Conservation (phyloP, 2,329 filamentous ascomycete genomes). For the Fusarium brevicatenulatum region DNA sequence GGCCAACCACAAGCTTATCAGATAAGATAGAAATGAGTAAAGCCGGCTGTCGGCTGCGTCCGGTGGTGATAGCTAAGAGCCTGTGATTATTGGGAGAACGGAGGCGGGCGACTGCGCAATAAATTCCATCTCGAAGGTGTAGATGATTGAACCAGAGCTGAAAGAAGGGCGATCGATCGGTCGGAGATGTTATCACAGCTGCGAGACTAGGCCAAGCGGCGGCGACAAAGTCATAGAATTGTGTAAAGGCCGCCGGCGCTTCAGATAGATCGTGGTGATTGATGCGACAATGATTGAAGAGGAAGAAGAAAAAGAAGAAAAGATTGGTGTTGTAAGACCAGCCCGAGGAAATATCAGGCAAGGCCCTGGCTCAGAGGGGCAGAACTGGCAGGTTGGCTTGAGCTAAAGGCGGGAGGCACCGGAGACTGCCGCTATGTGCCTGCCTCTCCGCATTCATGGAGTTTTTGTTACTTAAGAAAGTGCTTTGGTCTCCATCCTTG, state of each 20-base stretch:
- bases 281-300: neutral
- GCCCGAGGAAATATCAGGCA: neutral
- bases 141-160: neutral
- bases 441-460: neutral
- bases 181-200: neutral
- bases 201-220: neutral
- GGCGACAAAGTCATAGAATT: neutral
- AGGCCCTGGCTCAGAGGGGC: neutral
- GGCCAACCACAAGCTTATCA: slow-evolving; percentile 25
- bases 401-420: slow-evolving; percentile 17
- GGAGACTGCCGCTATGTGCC: neutral
- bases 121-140: neutral
- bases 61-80: slow-evolving; percentile 11
- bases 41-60: slow-evolving; percentile 38
- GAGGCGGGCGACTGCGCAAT: slow-evolving; percentile 32
- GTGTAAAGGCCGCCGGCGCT: neutral
- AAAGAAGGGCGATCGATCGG: neutral
- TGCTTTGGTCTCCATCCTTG: neutral
- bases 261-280: neutral
- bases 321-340: neutral
- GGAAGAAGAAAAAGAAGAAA: neutral
- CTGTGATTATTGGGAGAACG: neutral
- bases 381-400: neutral
- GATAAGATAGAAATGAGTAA: slow-evolving; percentile 24
- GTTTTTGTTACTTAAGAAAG: slow-evolving; percentile 2